Base-by-base conservation (phyloP, 371 early-diverging fungal genomes). In the Batrachochytrium dendrobatidis region DNA sequence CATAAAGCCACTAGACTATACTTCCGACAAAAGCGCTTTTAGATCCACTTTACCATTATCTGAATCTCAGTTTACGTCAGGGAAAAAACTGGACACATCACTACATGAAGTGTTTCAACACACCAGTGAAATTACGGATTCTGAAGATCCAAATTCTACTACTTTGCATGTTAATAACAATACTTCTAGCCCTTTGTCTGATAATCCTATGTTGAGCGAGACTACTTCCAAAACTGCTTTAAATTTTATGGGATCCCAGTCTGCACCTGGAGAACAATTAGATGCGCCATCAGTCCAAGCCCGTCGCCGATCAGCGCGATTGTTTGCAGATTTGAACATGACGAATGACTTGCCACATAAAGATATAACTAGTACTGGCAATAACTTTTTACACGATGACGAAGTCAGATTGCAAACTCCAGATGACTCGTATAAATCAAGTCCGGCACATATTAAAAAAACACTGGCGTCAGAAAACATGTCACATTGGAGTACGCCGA, bases 191-290 rank as follows among this genome's bases (percentile, higher is more conserved):
- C 33, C 52, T 34, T 29, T 3, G 26, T 18, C 24, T 20, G 53
- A 32, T n/a, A 6, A 20, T n/a, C 28, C 28, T 29, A 17, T 20
- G 18, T 5, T 26, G 44, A 30, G 3, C 12, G 3, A 10, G 46
- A 56, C 3, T 10, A 20, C 54, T 15, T 18, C 20, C 4, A 26
- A 2, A 10, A 17, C 54, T 3, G 8, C 54, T 24, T 3, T 39
- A 24, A 32, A n/a, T 39, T 33, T 24, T 43, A 15, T 12, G 1
- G 60, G 53, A 7, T 59, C 53, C 28, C 10, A 26, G 31, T 15
- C 53, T 15, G 60, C 43, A 18, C 10, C 39, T 6, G 60, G 60
- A 22, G 51, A 56, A 28, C 6, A n/a, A n/a, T 39, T 62, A 43
- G 44, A 50, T 10, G 28, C 48, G 18, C 34, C 56, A 8, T 62